phyloP scores from a whole-genome alignment of 2,329 filamentous ascomycete species.

The Ophiocordyceps camponoti-rufipedis region DNA sequence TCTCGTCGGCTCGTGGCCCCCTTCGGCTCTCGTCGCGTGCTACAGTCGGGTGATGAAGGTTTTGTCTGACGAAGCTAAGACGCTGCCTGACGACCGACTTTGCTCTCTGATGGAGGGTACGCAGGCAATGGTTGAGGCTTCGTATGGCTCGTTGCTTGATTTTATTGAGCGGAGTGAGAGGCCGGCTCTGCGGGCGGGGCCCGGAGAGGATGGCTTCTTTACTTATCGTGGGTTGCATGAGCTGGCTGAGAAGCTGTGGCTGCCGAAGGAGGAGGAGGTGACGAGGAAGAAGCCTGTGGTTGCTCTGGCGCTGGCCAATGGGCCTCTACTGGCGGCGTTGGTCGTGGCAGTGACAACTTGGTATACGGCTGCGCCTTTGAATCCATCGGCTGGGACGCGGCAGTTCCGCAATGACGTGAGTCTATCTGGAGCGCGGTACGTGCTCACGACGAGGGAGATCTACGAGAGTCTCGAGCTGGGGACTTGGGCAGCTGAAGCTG shows the following conservation, averaged over 20 bases:
- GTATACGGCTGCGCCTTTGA: conserved; percentile 33
- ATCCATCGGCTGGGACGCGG: conserved; percentile 25
- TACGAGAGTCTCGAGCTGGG: conserved; percentile 19
- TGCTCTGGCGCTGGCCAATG: conserved; percentile 33
- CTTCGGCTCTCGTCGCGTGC: neutral
- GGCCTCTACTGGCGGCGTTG: conserved; percentile 30
- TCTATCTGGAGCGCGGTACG: conserved; percentile 24
- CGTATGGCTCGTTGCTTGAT: neutral
- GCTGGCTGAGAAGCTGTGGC: conserved; percentile 14
- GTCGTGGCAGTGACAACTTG: conserved; percentile 28
- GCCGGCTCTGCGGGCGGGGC: neutral
- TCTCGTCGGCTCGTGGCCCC: neutral
- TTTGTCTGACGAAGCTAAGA: neutral
- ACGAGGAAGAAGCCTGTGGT: conserved; percentile 20
- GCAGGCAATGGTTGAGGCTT: neutral
- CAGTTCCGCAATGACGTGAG: conserved; percentile 32
- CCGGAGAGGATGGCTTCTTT: conserved; percentile 6
- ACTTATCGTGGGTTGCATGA: conserved; percentile 13
- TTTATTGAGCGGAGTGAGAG: neutral
- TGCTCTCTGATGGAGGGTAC: neutral
- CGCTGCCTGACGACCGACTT: neutral
- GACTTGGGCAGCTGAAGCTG: conserved; percentile 11
- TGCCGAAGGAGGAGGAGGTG: conserved; percentile 8
- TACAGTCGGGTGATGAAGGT: neutral
- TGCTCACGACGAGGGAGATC: conserved; percentile 24